Percentiles rank a stretch among this genome's conserved stretches.
phyloP scores from a whole-genome alignment of 2,329 filamentous ascomycete genomes.

The Cladosporium sp. region DNA sequence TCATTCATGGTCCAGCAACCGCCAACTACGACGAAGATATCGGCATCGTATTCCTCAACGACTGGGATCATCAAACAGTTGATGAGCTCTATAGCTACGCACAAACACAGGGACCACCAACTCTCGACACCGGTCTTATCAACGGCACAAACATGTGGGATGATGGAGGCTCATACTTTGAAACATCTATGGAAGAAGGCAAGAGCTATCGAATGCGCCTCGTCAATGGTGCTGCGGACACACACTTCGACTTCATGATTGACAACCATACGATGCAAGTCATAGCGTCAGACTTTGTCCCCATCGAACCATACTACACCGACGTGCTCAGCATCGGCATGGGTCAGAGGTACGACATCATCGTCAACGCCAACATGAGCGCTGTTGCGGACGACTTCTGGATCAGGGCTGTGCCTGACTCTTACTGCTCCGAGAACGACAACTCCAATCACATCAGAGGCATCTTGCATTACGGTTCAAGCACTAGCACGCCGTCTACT shows the following conservation, averaged over 20 bases:
- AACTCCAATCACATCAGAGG: conserved; percentile 29
- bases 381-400: conserved; percentile 30
- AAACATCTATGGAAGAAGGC: conserved; percentile 31
- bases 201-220: conserved; percentile 44
- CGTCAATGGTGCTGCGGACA: conserved; percentile 38
- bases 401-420: conserved; percentile 37
- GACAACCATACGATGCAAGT: conserved; percentile 42
- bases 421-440: conserved; percentile 35
- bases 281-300: conserved; percentile 41
- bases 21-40: conserved; percentile 37
- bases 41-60: conserved; percentile 37
- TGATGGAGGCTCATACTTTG: conserved; percentile 21
- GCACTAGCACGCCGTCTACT: conserved; percentile 30
- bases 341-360: conserved; percentile 34
- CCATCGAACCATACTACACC: conserved; percentile 39
- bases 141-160: conserved; percentile 30
- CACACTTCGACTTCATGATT: conserved; percentile 34
- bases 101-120: conserved; percentile 25
- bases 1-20: conserved; percentile 37
- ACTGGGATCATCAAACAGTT: conserved; percentile 33
- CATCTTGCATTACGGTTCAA: conserved; percentile 36
- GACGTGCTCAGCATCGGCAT: conserved; percentile 34
- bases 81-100: conserved; percentile 25
- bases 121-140: conserved; percentile 32
- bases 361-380: conserved; percentile 29